A percentile compares a stretch with the other conserved stretches of the same genome.
Conservation (phyloP, 2,329 filamentous ascomycete genomes). For the Paraphoma chrysanthemicola region DNA sequence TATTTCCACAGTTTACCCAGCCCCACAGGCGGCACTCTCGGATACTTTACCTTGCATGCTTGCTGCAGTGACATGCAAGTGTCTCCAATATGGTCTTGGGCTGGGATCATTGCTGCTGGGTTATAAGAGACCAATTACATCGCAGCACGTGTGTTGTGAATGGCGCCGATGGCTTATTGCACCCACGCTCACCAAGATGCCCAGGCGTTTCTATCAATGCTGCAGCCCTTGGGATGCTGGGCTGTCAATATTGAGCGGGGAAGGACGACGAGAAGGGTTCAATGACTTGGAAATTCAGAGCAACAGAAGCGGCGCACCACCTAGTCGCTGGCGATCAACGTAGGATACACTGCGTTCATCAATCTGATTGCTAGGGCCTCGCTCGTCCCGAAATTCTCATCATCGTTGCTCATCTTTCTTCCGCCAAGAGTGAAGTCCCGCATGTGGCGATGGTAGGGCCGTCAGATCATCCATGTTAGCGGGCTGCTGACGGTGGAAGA, state of each 20-base stretch:
- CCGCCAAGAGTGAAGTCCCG: not conserved
- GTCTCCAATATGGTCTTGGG: too few relatives aligned
- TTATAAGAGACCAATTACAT: not conserved
- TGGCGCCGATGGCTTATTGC: not conserved
- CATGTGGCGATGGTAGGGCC: slow-evolving; percentile 1
- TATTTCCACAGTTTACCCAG: too few relatives aligned
- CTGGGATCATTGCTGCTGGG: not conserved
- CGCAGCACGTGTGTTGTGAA: slow-evolving; percentile 10
- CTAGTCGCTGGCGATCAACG: too few relatives aligned
- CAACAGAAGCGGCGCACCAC: too few relatives aligned
- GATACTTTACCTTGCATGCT: not conserved
- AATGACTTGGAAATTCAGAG: too few relatives aligned
- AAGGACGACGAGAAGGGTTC: too few relatives aligned
- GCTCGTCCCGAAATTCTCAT: slow-evolving; percentile 2
- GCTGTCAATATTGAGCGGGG: too few relatives aligned
- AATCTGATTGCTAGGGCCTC: not conserved
- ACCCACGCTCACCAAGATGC: not conserved
- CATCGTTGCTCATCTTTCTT: not conserved
- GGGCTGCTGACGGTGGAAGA: not conserved
- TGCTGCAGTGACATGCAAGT: slow-evolving; percentile 6
- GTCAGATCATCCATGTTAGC: slow-evolving; percentile 3
- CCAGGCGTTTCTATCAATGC: too few relatives aligned
- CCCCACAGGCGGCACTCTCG: too few relatives aligned
- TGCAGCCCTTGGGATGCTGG: too few relatives aligned
- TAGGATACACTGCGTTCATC: not conserved